Base-by-base conservation (phyloP, 176 grass and related monocot genomes). In the Elaeis guineensis region DNA sequence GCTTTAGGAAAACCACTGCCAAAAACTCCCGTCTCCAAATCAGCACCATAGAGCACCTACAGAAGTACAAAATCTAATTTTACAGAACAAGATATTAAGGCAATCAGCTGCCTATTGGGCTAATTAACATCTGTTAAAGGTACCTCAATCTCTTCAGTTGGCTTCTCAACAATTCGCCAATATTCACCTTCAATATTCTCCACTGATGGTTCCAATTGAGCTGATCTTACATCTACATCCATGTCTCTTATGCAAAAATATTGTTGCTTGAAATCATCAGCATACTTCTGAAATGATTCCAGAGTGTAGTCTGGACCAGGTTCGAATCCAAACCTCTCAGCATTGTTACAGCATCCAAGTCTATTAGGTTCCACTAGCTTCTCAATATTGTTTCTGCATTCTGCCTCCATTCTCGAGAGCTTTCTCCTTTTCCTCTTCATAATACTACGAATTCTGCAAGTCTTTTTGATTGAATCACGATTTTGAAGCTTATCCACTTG, bases 101-200 rank as follows among this genome's bases (percentile, higher is more conserved):
- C 35, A 44, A 2, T 44, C 35, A 44, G 35, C 35, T 44, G 11
- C 8, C 9, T 14, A 44, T 44, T 14, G 35, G 35, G 35, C 35
- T 44, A 44, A 44, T 44, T 44, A 2, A 44, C 35, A 44, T 44
- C 11, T 44, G 14, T 2, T 44, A 44, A 44, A 44, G 28, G 16
- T 87, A 95, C 90, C 90, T 95, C 86, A 69, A 95, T 86, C 71
- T 95, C 86, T 81, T 82, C 74, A 56, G 90, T 86, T 23, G 90
- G 86, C 58, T 51, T 86, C 60, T 95, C 90, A 54, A 95, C 83
- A 71, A 95, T 90, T 54, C 91, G 83, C 86, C 86, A 96, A 77
- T 90, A 96, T 61, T 87, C 86, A 24, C 86, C 86, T 79, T 90
- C 86, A 54, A 96, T 90, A 64, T 82, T 72, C 61, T 85, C 86